Percentiles rank a stretch among this genome's conserved stretches.
These are phyloP conservation scores for Leccinum pellstonianum DNA, from an alignment of 768 basidiomycete species.

Conservation along the genomic window DNA sequence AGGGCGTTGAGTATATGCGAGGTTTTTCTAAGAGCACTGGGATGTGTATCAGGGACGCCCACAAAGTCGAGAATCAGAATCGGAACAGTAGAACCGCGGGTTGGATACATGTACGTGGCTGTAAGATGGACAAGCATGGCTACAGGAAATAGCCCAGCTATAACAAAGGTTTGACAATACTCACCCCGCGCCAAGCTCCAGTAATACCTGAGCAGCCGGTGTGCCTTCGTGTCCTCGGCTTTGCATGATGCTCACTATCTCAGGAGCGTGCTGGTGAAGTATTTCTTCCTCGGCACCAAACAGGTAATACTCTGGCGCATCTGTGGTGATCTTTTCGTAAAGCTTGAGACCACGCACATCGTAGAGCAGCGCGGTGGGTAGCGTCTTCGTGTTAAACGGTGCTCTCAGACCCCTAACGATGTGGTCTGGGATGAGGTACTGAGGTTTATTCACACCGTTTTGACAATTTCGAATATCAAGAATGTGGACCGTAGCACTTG, in stretches of 20 bases:
- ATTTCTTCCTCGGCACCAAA: conserved; percentile 89
- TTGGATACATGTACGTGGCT: background rate
- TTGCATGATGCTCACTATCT: conserved; percentile 78
- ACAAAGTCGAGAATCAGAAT: background rate
- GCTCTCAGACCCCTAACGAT: conserved; percentile 56
- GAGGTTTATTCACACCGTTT: background rate
- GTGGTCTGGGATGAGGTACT: conserved; percentile 40
- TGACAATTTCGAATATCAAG: conserved; percentile 24
- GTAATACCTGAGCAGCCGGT: conserved; percentile 56
- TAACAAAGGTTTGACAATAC: conserved; percentile 23
- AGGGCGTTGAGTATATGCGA: conserved; percentile 77
- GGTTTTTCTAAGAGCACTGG: conserved; percentile 84
- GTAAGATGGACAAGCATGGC: background rate
- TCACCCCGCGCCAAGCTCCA: conserved; percentile 96
- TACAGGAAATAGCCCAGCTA: background rate
- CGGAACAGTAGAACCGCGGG: too few species aligned
- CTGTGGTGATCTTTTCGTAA: conserved; percentile 83
- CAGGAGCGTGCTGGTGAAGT: conserved; percentile 64
- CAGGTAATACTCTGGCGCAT: conserved; percentile 82
- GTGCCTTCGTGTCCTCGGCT: conserved; percentile 22
- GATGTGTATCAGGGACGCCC: conserved; percentile 11
- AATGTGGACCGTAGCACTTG: conserved; percentile 17
- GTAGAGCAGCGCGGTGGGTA: conserved; percentile 86
- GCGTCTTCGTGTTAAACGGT: conserved; percentile 52
- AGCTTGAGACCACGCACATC: conserved; percentile 81